These are phyloP conservation scores for Backusella macrospora DNA, from an alignment of 192 early-diverging fungal genomes.

Conservation along the genomic window DNA sequence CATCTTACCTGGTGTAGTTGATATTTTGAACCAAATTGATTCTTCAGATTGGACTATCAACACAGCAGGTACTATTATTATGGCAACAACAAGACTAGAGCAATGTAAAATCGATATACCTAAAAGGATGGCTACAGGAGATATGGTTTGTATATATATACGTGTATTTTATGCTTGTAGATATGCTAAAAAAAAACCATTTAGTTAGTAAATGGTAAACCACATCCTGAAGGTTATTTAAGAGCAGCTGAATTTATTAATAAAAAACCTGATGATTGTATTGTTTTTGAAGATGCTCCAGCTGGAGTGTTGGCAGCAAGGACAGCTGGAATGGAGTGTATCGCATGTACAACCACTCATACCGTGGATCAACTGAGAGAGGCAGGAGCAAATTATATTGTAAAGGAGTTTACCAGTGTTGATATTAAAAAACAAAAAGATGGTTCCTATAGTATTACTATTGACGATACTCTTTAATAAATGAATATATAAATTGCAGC, in stretches of 20 bases:
- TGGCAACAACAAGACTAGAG: constrained; percentile 43
- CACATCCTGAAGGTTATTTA: constrained; percentile 43
- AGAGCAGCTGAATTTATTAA: constrained; percentile 42
- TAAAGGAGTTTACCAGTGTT: constrained; percentile 44
- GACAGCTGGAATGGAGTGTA: constrained; percentile 44
- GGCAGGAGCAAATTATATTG: constrained; percentile 47
- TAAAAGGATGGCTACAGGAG: constrained; percentile 31
- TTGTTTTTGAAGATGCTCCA: constrained; percentile 60
- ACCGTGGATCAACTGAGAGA: constrained; percentile 43
- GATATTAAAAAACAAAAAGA: constrained; percentile 27
- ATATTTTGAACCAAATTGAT: constrained; percentile 36
- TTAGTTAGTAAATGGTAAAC: constrained; percentile 29
- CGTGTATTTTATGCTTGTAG: not conserved
- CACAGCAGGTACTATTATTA: constrained; percentile 47
- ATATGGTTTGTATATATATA: constrained; percentile 19
- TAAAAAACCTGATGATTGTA: constrained; percentile 43
- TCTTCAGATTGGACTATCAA: constrained; percentile 42
- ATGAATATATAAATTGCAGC: too few species aligned
- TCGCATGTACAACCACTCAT: constrained; percentile 49
- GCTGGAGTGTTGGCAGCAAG: constrained; percentile 49
- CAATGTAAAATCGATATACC: constrained; percentile 47
- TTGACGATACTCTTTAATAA: not conserved
- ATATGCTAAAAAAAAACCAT: not conserved
- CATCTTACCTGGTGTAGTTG: constrained; percentile 48
- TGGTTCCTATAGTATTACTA: not conserved